These are phyloP conservation scores for Cutaneotrichosporon sp. DNA, from an alignment of 1,284 basidiomycete genomes.

Conservation along the genomic window DNA sequence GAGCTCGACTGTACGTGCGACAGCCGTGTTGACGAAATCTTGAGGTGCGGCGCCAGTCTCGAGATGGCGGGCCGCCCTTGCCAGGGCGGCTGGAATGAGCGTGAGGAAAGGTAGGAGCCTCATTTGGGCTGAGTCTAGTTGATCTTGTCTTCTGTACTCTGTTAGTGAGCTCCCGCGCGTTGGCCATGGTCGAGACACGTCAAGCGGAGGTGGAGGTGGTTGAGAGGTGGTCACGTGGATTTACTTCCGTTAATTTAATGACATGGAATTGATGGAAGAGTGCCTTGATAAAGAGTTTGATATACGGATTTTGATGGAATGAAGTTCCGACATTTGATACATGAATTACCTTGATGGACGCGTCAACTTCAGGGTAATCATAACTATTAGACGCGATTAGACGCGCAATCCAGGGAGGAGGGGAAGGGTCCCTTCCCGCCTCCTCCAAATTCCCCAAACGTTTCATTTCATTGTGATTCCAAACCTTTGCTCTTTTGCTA, in stretches of 20 bases:
- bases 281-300: neutral
- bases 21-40: constrained; percentile 77
- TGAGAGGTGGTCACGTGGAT: neutral
- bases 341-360: too few species aligned
- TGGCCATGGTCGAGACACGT: constrained; percentile 1
- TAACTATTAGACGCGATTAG: too few species aligned
- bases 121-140: constrained; percentile 11
- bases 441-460: neutral
- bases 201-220: constrained; percentile 9
- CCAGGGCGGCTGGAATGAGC: constrained; percentile 11
- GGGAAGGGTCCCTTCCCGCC: neutral
- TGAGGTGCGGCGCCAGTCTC: constrained; percentile 28
- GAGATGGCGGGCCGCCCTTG: constrained; percentile 14
- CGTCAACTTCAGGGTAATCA: too few species aligned
- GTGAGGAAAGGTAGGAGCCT: constrained; percentile 19
- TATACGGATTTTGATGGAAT: too few species aligned
- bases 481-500: neutral
- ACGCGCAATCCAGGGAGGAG: neutral
- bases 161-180: neutral
- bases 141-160: neutral
- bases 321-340: neutral
- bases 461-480: neutral
- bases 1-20: constrained; percentile 82
- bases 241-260: constrained; percentile 1
- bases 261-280: constrained; percentile 1